These are phyloP conservation scores for Cystobasidium tubakii DNA, from an alignment of 768 basidiomycete species.

Conservation along the genomic window DNA sequence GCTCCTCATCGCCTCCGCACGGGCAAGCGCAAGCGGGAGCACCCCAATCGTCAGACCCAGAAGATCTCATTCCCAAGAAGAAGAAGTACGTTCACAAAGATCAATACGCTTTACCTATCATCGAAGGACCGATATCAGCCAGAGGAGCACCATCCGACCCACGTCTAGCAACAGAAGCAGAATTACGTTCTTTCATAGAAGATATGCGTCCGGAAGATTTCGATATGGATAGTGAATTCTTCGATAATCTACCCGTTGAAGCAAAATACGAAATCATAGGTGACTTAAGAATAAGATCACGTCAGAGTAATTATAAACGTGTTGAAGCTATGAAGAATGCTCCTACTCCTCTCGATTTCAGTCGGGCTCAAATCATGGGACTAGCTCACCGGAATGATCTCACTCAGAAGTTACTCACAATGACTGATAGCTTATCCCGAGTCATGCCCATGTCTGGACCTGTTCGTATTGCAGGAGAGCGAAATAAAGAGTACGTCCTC, in stretches of 20 bases:
- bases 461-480: slow-evolving; percentile 85
- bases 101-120: slow-evolving; percentile 83
- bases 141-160: slow-evolving; percentile 75
- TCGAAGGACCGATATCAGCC: slow-evolving; percentile 62
- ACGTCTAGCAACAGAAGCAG: slow-evolving; percentile 90
- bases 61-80: slow-evolving; percentile 46
- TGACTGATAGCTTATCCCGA: slow-evolving; percentile 79
- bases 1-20: slow-evolving; percentile 53
- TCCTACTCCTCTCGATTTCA: slow-evolving; percentile 88
- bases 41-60: slow-evolving; percentile 37
- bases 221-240: slow-evolving; percentile 80
- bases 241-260: slow-evolving; percentile 86
- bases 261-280: slow-evolving; percentile 98
- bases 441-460: slow-evolving; percentile 70
- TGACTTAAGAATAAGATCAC: slow-evolving; percentile 84
- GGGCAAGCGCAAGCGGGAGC: background rate
- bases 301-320: slow-evolving; percentile 86
- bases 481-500: slow-evolving; percentile 89
- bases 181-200: slow-evolving; percentile 84
- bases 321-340: slow-evolving; percentile 80
- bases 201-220: slow-evolving; percentile 94
- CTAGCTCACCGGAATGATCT: slow-evolving; percentile 79
- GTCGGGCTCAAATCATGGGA: slow-evolving; percentile 87
- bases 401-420: slow-evolving; percentile 84
- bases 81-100: slow-evolving; percentile 56